phyloP scores from a whole-genome alignment of 2,329 filamentous ascomycete species.

The Neobulgaria alba region DNA sequence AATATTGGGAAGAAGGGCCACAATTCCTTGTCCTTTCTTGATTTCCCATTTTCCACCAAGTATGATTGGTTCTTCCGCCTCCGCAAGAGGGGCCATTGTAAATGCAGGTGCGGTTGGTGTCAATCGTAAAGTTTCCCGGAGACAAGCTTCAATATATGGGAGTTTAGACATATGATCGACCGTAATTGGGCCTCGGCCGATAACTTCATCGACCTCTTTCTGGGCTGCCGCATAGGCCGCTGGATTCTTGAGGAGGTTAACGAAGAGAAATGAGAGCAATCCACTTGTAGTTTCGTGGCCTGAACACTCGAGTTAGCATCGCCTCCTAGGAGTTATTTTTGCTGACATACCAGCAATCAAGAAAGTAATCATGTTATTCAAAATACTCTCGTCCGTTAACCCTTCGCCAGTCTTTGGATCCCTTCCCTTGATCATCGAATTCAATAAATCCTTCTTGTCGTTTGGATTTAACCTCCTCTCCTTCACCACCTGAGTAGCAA shows the following conservation, averaged over 20 bases:
- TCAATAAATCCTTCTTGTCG: conserved; percentile 57
- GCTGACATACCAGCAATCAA: conserved; percentile 37
- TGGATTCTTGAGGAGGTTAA: conserved; percentile 42
- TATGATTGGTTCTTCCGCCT: conserved; percentile 32
- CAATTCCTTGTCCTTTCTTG: conserved; percentile 42
- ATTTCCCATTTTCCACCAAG: conserved; percentile 25
- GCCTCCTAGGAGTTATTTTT: no score
- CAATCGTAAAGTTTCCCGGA: conserved; percentile 59
- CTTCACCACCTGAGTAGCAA: conserved; percentile 50
- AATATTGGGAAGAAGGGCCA: conserved; percentile 41
- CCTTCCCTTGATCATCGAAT: conserved; percentile 58
- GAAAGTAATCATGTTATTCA: conserved; percentile 66
- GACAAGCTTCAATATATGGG: conserved; percentile 54
- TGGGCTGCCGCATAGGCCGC: conserved; percentile 38
- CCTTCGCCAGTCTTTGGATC: conserved; percentile 59
- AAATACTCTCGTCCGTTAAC: conserved; percentile 54
- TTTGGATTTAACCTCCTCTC: conserved; percentile 45
- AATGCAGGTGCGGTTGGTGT: conserved; percentile 52
- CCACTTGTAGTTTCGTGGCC: conserved; percentile 60
- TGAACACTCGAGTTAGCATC: conserved; percentile 33
- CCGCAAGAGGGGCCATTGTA: conserved; percentile 29
- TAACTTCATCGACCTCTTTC: conserved; percentile 44
- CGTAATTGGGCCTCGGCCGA: conserved; percentile 36
- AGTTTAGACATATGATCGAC: conserved; percentile 43
- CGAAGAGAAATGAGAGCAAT: conserved; percentile 41